These are phyloP conservation scores for Mesembryanthemum crystallinum DNA, from an alignment of 148 eudicot genomes.

Conservation along the genomic window DNA sequence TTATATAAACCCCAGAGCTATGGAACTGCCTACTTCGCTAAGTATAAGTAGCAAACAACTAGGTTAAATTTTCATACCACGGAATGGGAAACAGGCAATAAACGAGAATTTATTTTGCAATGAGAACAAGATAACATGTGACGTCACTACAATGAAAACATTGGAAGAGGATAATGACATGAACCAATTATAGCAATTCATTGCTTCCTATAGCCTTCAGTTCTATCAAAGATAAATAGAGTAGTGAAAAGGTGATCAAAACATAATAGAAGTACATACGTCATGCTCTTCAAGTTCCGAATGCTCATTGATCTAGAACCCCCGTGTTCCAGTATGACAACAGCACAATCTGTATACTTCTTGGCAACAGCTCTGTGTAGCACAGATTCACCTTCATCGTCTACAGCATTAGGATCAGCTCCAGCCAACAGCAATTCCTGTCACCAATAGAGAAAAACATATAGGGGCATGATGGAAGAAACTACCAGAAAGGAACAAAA, in stretches of 20 bases:
- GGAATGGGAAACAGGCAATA: not conserved
- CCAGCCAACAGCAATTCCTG: conserved; percentile 94
- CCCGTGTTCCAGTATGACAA: conserved; percentile 89
- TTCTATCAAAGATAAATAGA: not conserved
- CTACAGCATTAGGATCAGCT: conserved; percentile 97
- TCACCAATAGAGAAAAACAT: conserved; percentile 24
- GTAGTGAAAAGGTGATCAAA: not conserved
- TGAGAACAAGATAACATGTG: not conserved
- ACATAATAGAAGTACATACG: conserved; percentile 53
- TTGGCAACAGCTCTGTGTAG: conserved; percentile 91
- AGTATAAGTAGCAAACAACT: not conserved
- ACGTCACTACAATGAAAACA: not conserved
- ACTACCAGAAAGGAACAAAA: not conserved
- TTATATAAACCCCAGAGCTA: not conserved
- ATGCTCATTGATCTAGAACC: conserved; percentile 88
- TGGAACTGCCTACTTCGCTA: not conserved
- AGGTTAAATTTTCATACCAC: not conserved
- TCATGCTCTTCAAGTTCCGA: conserved; percentile 69
- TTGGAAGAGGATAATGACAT: not conserved
- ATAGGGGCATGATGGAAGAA: conserved; percentile 9
- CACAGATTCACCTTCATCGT: conserved; percentile 97
- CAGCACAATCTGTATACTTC: conserved; percentile 86
- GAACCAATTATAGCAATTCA: not conserved
- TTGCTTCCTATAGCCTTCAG: not conserved
- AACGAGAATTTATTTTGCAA: not conserved